Base-by-base conservation (phyloP, 179 eudicot species). In the Silene vulgaris region DNA sequence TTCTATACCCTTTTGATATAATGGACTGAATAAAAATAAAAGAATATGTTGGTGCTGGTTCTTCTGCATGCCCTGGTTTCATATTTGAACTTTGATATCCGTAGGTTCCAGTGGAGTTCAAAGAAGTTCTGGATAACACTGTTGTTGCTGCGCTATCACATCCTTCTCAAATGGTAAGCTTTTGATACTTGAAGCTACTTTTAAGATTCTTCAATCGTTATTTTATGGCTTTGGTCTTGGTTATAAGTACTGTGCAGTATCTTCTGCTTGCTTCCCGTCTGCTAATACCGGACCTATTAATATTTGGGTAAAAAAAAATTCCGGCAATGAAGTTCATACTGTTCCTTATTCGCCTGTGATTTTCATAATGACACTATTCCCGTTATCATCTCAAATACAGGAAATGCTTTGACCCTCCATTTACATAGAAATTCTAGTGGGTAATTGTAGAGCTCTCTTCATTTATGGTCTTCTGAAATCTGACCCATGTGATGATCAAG, bases 81-180 rank as follows among this genome's bases (percentile, higher is more conserved):
- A 54, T 23, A 26, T n/a, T 28, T 71, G 74, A 71, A 37, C 13
- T 52, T 71, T 52, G 64, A 28, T 54, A 16, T 29, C 43, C 83
- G 74, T 82, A 95, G 97, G 99, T 89, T 84, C 97, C 99, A 19
- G 80, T 73, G 79, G 99, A 92, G 84, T 90, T 95, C 80, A 90
- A 88, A 87, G 92, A 92, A 82, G 89, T 92, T 78, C 93, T 95
- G 67, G 99, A 95, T 76, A 85, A 90, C 86, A 92, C 97, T 7
- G 84, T 89, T 84, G 91, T 92, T 81, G 95, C 90, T 54, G 95
- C 97, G 35, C 79, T 92, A 17, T 90, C 97, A 71, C 89, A 92
- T 88, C 80, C 89, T 73, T 87, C 89, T 69, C 86, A 91, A 65
- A 87, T 92, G 85, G 99, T 90, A 80, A 87, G 90, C 32, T 71